Conservation (phyloP, 2,329 filamentous ascomycete species). For the Arachnomyces sp. region DNA sequence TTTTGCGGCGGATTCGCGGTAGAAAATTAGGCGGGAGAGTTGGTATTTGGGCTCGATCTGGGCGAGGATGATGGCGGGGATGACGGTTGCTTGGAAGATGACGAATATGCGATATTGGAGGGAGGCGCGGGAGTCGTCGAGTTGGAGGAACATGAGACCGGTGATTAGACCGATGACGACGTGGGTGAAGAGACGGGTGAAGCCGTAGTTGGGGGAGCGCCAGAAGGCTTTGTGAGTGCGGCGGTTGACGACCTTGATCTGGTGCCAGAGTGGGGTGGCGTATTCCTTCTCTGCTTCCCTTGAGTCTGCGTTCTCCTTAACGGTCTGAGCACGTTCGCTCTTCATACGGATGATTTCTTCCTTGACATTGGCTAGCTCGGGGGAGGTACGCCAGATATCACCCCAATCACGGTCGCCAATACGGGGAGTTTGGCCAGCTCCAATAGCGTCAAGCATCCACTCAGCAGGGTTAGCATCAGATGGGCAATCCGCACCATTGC, state of each 20-base stretch:
- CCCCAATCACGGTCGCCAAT: slow-evolving; percentile 71
- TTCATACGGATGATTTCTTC: slow-evolving; percentile 60
- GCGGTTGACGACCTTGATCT: slow-evolving; percentile 64
- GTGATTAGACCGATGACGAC: slow-evolving; percentile 68
- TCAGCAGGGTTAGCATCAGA: slow-evolving; percentile 46
- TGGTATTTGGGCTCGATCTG: slow-evolving; percentile 82
- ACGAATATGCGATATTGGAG: slow-evolving; percentile 83
- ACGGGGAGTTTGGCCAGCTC: slow-evolving; percentile 62
- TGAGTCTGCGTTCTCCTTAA: slow-evolving; percentile 29
- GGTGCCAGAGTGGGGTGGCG: slow-evolving; percentile 69
- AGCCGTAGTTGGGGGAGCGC: slow-evolving; percentile 81
- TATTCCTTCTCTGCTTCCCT: slow-evolving; percentile 61
- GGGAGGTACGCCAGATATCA: slow-evolving; percentile 66
- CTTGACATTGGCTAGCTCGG: slow-evolving; percentile 61
- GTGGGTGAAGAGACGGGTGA: slow-evolving; percentile 80
- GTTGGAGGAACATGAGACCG: slow-evolving; percentile 68
- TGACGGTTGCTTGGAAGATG: slow-evolving; percentile 77
- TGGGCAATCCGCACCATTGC: slow-evolving; percentile 44
- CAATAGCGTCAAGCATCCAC: slow-evolving; percentile 51
- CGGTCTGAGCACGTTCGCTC: slow-evolving; percentile 45
- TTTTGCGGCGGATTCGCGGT: slow-evolving; percentile 76
- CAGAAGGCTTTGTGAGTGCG: slow-evolving; percentile 74
- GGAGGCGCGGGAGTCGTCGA: slow-evolving; percentile 65
- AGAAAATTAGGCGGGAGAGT: slow-evolving; percentile 70
- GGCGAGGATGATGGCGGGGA: slow-evolving; percentile 72